Percentiles rank a stretch among this genome's conserved stretches.
Conservation (phyloP, 192 early-diverging fungal genomes). For the Linnemannia hyalina region DNA sequence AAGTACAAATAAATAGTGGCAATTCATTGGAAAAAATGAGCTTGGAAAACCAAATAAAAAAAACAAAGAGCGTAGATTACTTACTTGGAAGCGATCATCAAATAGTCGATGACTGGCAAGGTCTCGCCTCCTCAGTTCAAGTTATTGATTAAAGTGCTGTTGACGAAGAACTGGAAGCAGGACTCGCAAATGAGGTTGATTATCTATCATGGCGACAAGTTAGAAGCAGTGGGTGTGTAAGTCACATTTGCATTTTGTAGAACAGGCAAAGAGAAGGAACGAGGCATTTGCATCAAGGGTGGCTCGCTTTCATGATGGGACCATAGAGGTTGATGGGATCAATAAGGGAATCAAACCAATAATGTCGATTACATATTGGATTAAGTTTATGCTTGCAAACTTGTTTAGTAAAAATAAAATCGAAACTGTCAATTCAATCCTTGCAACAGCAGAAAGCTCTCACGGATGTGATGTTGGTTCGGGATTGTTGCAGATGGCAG, state of each 20-base stretch:
- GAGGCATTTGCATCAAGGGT: not conserved
- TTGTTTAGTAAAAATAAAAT: not conserved
- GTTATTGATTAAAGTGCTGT: conserved; percentile 1
- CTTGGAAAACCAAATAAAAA: not conserved
- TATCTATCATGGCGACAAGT: not conserved
- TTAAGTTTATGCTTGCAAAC: not conserved
- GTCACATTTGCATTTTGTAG: too few relatives aligned
- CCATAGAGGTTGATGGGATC: not conserved
- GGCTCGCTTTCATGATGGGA: not conserved
- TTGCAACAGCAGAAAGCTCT: too few relatives aligned
- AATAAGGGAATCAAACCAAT: not conserved
- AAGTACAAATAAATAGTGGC: not conserved
- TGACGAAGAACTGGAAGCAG: not conserved
- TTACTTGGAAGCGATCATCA: conserved; percentile 3
- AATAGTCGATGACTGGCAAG: not conserved
- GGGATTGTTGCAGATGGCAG: too few relatives aligned
- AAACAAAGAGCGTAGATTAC: not conserved
- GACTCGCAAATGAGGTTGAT: not conserved
- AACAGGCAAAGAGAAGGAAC: too few relatives aligned
- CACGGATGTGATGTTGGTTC: not conserved
- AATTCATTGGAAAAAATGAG: not conserved
- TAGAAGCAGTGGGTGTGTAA: too few relatives aligned
- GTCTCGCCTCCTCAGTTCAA: conserved; percentile 4
- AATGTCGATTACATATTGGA: not conserved
- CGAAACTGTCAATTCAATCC: too few relatives aligned